Conservation (phyloP, 495 filamentous ascomycete genomes). For the Penicillium egyptiacum region DNA sequence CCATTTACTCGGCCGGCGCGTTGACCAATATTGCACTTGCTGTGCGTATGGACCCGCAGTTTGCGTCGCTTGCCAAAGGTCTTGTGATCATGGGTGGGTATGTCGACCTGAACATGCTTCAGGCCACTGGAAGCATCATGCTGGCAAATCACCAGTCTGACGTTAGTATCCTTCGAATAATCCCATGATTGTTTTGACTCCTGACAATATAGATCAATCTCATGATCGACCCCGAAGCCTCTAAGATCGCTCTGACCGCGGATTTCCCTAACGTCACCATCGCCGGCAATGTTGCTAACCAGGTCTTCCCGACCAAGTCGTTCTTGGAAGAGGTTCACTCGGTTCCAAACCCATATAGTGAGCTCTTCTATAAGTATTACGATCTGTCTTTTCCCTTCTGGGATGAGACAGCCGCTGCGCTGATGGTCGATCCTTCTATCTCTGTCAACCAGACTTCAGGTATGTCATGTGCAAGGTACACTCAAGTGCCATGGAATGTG, state of each 20-base stretch:
- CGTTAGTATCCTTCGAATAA: conserved; percentile 13
- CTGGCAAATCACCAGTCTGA: conserved; percentile 40
- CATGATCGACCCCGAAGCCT: conserved; percentile 45
- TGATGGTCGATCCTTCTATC: conserved; percentile 36
- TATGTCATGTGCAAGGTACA: conserved; percentile 8
- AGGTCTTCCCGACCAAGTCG: conserved; percentile 23
- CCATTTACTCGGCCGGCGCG: conserved; percentile 34
- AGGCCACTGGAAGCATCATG: conserved; percentile 29
- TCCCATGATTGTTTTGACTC: neutral
- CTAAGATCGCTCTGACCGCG: conserved; percentile 44
- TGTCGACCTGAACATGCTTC: conserved; percentile 42
- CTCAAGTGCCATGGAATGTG: neutral
- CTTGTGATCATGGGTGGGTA: conserved; percentile 45
- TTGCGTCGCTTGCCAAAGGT: conserved; percentile 41
- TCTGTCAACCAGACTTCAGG: conserved; percentile 32
- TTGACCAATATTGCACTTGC: conserved; percentile 48
- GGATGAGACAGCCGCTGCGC: conserved; percentile 43
- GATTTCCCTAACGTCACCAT: conserved; percentile 43
- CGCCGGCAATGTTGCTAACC: conserved; percentile 43
- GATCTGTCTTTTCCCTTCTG: conserved; percentile 38
- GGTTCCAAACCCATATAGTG: conserved; percentile 29
- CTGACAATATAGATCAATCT: conserved; percentile 34
- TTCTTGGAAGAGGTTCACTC: conserved; percentile 27
- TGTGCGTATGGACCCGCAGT: conserved; percentile 38
- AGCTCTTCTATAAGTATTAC: conserved; percentile 36